phyloP scores from a whole-genome alignment of 139 green algal species.

The Chlorella ohadii region DNA sequence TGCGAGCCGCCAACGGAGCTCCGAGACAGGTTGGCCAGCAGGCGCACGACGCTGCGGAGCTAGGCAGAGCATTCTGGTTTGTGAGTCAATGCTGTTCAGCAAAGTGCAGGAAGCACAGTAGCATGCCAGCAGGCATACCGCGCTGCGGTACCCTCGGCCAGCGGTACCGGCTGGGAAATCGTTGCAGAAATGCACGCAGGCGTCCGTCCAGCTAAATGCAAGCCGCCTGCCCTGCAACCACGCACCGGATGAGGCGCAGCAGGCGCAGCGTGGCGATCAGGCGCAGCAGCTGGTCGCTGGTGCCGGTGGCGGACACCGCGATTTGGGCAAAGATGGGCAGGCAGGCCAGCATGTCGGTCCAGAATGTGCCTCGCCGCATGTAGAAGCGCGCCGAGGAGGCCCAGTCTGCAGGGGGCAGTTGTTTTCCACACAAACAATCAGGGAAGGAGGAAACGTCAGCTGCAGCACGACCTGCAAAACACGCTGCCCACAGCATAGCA shows the following conservation, averaged over 20 bases:
- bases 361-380: slow-evolving; percentile 20
- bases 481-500: too few relatives aligned
- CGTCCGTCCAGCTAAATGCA: too few relatives aligned
- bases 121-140: too few relatives aligned
- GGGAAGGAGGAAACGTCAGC: too few relatives aligned
- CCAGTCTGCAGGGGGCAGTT: slow-evolving; percentile 12
- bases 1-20: background rate
- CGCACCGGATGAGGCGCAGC: slow-evolving; percentile 13
- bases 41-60: slow-evolving; percentile 3
- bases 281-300: background rate
- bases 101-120: too few relatives aligned
- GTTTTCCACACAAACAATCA: too few relatives aligned
- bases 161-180: too few relatives aligned
- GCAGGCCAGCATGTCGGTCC: slow-evolving; percentile 30
- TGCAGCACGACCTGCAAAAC: too few relatives aligned
- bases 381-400: slow-evolving; percentile 10
- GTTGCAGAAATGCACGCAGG: too few relatives aligned
- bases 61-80: background rate
- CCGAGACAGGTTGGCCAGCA: slow-evolving; percentile 1
- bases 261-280: slow-evolving; percentile 26
- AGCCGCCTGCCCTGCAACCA: background rate
- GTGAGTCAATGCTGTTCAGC: too few relatives aligned
- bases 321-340: slow-evolving; percentile 35
- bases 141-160: too few relatives aligned
- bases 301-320: background rate